Evolutionary conservation across 2,329 filamentous ascomycete species (phyloP), one percentile per base, ranked within the genome.

Genomic region (Chrysoporthe cubensis): DNA sequence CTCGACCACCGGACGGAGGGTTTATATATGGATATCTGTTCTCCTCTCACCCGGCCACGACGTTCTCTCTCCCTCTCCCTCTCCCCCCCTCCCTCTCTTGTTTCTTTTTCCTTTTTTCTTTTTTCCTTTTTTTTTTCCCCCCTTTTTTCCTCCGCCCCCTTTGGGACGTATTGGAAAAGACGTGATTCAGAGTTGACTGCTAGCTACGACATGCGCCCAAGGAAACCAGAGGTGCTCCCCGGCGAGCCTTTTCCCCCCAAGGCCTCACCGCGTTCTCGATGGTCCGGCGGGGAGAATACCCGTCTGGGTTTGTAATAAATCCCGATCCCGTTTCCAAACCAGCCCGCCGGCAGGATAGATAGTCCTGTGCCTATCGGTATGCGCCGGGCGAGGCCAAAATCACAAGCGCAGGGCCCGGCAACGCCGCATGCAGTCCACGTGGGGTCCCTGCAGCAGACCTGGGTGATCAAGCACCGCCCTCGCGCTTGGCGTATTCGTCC

Each of bases 401-500:
- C 26, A 26, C 37, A 40, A 40, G 37, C 37, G 37, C 37, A 40
- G 37, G 9, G 37, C 37, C 9, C 37, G 9, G 37, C 37, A 40
- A 6, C 37, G 9, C 37, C 6, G 37, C 37, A 5, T 40, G 37
- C 6, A 44, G 46, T 11, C 16, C 50, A 40, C 37, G 6, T 9
- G 9, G 37, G 9, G 37, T 40, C 9, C 37, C 37, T 7, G 37
- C 37, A 21, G 9, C 26, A 26, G 26, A 26, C 11, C 18, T 59
- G 40, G n/a, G 14, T 6, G 2, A 18, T 83, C 73, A 89, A 70
- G 87, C 86, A 71, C 86, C 86, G 43, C 87, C 87, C 78, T 88
- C 87, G 42, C 87, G 81, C 79, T 88, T 88, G 68, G 87, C 86
- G 73, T 89, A 88, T 75, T 89, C 87, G 1, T 88, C 85, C 78